phyloP scores from a whole-genome alignment of 2,329 filamentous ascomycete genomes.

The Capronia americana region DNA sequence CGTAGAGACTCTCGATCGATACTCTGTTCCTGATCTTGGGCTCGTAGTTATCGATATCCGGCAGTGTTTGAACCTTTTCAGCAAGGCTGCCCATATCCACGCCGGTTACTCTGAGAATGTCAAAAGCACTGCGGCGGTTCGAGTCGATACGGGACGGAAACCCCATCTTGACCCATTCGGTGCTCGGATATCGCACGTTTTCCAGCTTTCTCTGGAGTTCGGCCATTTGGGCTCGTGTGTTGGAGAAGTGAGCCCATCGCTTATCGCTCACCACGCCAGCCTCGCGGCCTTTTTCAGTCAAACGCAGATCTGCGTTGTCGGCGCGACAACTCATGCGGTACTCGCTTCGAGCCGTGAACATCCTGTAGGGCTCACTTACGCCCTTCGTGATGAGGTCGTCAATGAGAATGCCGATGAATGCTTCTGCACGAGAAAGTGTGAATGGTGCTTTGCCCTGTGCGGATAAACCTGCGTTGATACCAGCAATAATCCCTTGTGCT shows the following conservation, averaged over 20 bases:
- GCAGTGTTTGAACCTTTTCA: conserved; percentile 58
- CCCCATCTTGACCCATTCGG: conserved; percentile 72
- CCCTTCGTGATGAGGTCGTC: conserved; percentile 97
- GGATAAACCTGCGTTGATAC: conserved; percentile 89
- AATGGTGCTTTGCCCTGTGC: conserved; percentile 70
- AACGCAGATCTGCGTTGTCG: conserved; percentile 89
- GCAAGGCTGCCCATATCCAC: conserved; percentile 57
- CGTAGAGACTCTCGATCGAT: conserved; percentile 81
- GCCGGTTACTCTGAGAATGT: conserved; percentile 74
- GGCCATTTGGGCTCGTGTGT: conserved; percentile 70
- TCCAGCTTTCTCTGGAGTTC: conserved; percentile 69
- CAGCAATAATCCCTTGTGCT: conserved; percentile 88
- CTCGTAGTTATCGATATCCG: conserved; percentile 55
- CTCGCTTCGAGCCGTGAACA: conserved; percentile 96
- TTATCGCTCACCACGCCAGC: conserved; percentile 79
- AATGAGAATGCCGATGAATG: conserved; percentile 98
- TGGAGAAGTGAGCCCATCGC: conserved; percentile 75
- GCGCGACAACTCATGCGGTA: conserved; percentile 91
- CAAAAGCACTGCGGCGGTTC: conserved; percentile 73
- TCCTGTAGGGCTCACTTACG: conserved; percentile 94
- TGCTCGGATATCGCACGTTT: conserved; percentile 63
- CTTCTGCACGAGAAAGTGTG: conserved; percentile 78
- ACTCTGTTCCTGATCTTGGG: conserved; percentile 71
- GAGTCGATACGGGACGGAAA: conserved; percentile 73
- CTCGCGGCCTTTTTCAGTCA: conserved; percentile 77